Percentiles rank a stretch among this genome's conserved stretches.
These are phyloP conservation scores for Zasmidium citrigriseum DNA, from an alignment of 2,329 filamentous ascomycete genomes.

Conservation along the genomic window DNA sequence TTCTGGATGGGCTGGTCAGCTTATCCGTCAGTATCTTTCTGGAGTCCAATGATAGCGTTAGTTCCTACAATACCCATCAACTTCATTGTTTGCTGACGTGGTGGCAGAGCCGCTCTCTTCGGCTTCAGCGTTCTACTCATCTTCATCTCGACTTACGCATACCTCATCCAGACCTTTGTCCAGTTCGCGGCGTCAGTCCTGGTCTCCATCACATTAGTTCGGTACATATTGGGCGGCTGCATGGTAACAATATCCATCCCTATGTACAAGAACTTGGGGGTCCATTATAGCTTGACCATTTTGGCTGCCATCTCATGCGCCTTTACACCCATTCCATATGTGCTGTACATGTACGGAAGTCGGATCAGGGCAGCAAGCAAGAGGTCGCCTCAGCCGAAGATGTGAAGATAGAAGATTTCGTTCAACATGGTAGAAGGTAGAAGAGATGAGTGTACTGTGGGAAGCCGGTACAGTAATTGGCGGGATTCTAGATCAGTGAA, in stretches of 20 bases:
- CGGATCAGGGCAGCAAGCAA: background rate
- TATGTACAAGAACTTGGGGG: constrained; percentile 1
- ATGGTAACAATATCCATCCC: background rate
- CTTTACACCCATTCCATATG: background rate
- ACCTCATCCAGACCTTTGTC: constrained; percentile 59
- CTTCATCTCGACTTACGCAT: constrained; percentile 55
- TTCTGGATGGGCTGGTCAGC: constrained; percentile 62
- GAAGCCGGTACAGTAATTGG: too few species aligned
- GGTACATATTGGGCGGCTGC: constrained; percentile 32
- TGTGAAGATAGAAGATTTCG: too few species aligned
- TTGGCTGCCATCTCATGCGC: background rate
- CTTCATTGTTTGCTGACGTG: background rate
- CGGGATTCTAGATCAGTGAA: too few species aligned
- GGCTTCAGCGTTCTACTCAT: constrained; percentile 52
- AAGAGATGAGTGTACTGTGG: too few species aligned
- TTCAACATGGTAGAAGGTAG: too few species aligned
- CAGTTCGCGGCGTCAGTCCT: constrained; percentile 53
- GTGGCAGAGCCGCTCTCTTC: constrained; percentile 38
- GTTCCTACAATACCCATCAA: background rate
- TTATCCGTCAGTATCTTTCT: constrained; percentile 45
- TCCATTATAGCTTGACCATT: background rate
- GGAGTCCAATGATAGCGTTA: constrained; percentile 51
- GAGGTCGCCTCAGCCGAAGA: background rate
- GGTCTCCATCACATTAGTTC: constrained; percentile 39
- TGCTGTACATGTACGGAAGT: background rate